Percentiles rank a stretch among this genome's conserved stretches.
Conservation (phyloP, 2,329 filamentous ascomycete genomes). For the Ascosphaera acerosa region DNA sequence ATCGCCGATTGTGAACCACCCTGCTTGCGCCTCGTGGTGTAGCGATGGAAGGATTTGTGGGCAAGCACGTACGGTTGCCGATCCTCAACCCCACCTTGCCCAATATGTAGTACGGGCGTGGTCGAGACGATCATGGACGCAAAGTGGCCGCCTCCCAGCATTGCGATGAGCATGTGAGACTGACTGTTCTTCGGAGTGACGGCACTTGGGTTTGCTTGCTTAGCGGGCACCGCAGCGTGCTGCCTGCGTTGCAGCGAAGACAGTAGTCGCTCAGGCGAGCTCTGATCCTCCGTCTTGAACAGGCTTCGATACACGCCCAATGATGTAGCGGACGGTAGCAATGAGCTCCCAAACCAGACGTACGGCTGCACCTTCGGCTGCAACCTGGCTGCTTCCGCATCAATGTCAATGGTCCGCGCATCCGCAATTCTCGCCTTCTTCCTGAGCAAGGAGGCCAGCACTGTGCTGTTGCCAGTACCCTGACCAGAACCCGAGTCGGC, state of each 20-base stretch:
- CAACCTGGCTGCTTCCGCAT: conserved; percentile 21
- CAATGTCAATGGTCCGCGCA: conserved; percentile 16
- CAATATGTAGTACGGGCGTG: conserved; percentile 51
- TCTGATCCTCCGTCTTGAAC: conserved; percentile 46
- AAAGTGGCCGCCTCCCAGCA: conserved; percentile 96
- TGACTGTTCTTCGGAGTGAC: conserved; percentile 28
- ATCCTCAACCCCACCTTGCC: conserved; percentile 44
- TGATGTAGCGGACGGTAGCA: conserved; percentile 50
- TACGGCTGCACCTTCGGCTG: conserved; percentile 45
- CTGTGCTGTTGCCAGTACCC: conserved; percentile 25
- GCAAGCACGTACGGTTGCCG: conserved; percentile 69
- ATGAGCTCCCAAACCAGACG: conserved; percentile 60
- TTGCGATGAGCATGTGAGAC: conserved; percentile 71
- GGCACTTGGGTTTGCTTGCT: conserved; percentile 12
- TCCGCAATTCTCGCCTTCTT: conserved; percentile 53
- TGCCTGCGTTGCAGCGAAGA: conserved; percentile 54
- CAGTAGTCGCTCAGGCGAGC: conserved; percentile 34
- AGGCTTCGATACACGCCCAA: conserved; percentile 70
- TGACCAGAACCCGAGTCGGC: conserved; percentile 20
- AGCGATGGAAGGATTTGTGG: conserved; percentile 94
- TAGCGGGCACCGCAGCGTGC: conserved; percentile 32
- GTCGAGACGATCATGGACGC: conserved; percentile 88
- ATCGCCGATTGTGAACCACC: conserved; percentile 87
- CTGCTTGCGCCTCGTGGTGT: conserved; percentile 88
- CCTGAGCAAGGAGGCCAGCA: conserved; percentile 51